Base-by-base conservation (phyloP, 2,329 filamentous ascomycete genomes). In the Cladophialophora chaetospira region DNA sequence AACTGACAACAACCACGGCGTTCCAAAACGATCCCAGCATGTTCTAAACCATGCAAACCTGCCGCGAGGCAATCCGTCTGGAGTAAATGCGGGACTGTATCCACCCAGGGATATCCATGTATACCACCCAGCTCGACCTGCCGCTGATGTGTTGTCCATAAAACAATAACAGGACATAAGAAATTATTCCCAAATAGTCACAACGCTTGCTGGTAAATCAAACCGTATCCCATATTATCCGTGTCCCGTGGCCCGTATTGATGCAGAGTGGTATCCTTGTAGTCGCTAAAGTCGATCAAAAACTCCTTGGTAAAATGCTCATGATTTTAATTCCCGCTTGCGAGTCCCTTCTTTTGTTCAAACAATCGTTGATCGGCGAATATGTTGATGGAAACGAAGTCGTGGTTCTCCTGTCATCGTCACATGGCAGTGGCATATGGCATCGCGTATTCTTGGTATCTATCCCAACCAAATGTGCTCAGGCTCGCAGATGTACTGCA, bases 381-480 rank as follows among this genome's bases (percentile, higher is more conserved):
- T 71, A 75, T 66, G 65, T 60, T 54, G 76, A 76, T 70, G 74
- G 74, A 66, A 77, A 75, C 19, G 28, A 76, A 68, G 72, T 73
- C 38, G 26, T 68, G 77, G 72, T 69, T 72, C 73, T 70, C 75
- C 71, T 84, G 80, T 75, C 84, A 82, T 83, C n/a, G 80, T 89
- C 88, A 97, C 80, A 96, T 96, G 65, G 88, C 91, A 62, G 89
- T 87, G 62, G 82, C 83, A 70, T 84, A 86, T 64, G 82, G 80
- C 67, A 82, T 75, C 66, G 89, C 82, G 72, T 92, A 95, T 73
- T 93, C 89, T 70, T 89, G 88, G 72, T 88, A 91, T 66, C 88
- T 82, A 72, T 89, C 90, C 89, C 91, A 96, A 66, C 88, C 89
- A 72, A 95, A 95, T 63, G 86, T 82, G 66, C 84, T 82, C 77